Evolutionary conservation across 176 grass and related monocot species (phyloP), one percentile per base, ranked within the genome.

Genomic region (Ampelocalamus luodianensis): DNA sequence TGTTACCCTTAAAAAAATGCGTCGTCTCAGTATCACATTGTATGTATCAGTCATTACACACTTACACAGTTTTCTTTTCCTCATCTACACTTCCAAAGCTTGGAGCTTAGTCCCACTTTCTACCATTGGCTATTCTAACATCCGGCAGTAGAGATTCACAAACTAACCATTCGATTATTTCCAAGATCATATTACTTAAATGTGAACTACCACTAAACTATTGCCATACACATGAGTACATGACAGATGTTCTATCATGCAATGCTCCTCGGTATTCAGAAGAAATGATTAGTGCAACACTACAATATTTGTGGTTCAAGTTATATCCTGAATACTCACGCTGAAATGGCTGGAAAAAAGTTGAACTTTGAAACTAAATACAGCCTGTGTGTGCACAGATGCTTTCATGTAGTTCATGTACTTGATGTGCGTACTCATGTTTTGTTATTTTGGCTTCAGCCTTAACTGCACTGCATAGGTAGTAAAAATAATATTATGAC

Each of bases 131-230:
- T 38, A 39, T 72, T 78, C 55, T 64, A 77, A 74, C 43, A 34
- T 32, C 17, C 9, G 43, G 48, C 40, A 85, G 20, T 43, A 65
- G 27, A 65, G 39, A 65, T 55, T 65, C 36, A 75, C 58, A 75
- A 81, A 81, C 20, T 34, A 68, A 61, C 6, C 26, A 80, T 23
- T 80, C 17, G 40, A 43, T 65, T 75, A 8, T 76, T 76, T 69
- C 74, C 7, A 75, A 62, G n/a, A 61, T 10, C 24, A 60, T 22
- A 82, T 34, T 71, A 62, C 10, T 27, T 46, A 48, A 20, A n/a
- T n/a, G 53, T 45, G 17, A 15, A 44, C 16, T 54, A 17, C 10
- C 64, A 51, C 9, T 50, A 49, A 65, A 64, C n/a, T 79, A 65
- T 60, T 48, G 77, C 39, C 45, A 34, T 79, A 36, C 34, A 24